phyloP scores from a whole-genome alignment of 1,139 yeast species.

The Arxiozyma slooffiae region DNA sequence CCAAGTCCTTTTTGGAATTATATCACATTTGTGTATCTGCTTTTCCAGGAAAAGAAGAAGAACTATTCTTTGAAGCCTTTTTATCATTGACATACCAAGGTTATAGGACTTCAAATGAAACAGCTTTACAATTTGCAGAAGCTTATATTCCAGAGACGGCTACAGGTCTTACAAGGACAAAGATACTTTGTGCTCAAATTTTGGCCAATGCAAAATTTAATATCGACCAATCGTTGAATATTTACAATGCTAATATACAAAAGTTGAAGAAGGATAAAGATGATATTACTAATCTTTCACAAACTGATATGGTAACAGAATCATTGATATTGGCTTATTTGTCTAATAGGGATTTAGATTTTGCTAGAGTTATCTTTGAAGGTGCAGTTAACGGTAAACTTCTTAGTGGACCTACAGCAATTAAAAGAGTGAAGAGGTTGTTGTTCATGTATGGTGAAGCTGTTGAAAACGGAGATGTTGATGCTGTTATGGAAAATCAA shows the following conservation, averaged over 20 bases:
- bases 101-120: constrained; percentile 31
- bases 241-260: constrained; percentile 44
- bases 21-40: constrained; percentile 41
- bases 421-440: constrained; percentile 36
- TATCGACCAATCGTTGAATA: constrained; percentile 37
- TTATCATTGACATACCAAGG: constrained; percentile 38
- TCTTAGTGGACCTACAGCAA: constrained; percentile 38
- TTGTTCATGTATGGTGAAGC: constrained; percentile 54
- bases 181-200: constrained; percentile 37
- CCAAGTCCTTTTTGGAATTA: constrained; percentile 35
- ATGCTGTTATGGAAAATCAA: constrained; percentile 12
- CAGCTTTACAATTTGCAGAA: constrained; percentile 38
- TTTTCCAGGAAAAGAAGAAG: constrained; percentile 34
- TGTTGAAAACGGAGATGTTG: constrained; percentile 21
- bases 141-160: constrained; percentile 32
- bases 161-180: constrained; percentile 24
- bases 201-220: constrained; percentile 40
- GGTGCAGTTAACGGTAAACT: constrained; percentile 42
- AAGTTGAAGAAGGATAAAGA: constrained; percentile 28
- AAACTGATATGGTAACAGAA: constrained; percentile 44
- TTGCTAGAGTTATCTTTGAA: constrained; percentile 52
- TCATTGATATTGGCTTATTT: constrained; percentile 43
- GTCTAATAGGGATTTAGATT: constrained; percentile 46
- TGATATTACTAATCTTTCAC: constrained; percentile 33
- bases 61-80: constrained; percentile 31